A percentile compares a stretch with the other conserved stretches of the same genome.
Evolutionary conservation across 2,329 filamentous ascomycete species (phyloP).

Genomic region (Colletotrichum karsti): DNA sequence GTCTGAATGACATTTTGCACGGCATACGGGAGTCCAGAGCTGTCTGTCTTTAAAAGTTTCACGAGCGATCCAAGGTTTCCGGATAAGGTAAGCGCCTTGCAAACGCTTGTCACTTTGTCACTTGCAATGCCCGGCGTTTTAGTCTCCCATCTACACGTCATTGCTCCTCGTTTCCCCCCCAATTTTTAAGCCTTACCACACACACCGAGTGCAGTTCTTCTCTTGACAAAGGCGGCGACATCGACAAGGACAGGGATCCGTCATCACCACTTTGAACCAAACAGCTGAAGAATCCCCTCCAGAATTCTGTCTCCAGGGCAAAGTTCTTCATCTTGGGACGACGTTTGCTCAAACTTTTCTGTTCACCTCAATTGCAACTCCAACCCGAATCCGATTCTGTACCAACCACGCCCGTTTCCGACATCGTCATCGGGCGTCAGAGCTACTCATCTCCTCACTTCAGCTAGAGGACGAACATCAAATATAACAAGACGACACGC

Average conservation of each 20-base stretch:
- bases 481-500: background rate
- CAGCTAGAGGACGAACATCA: background rate
- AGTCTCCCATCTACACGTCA: slow-evolving; percentile 29
- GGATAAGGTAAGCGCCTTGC: background rate
- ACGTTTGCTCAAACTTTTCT: background rate
- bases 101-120: background rate
- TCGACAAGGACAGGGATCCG: background rate
- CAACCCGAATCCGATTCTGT: background rate
- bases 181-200: slow-evolving; percentile 5
- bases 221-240: background rate
- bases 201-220: background rate
- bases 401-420: background rate
- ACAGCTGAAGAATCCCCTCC: background rate
- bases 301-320: background rate
- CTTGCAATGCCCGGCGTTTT: background rate
- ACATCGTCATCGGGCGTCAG: background rate
- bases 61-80: background rate
- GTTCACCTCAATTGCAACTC: background rate
- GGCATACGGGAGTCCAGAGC: background rate
- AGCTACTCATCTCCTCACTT: background rate
- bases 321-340: background rate
- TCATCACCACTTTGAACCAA: background rate
- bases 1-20: background rate
- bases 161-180: background rate
- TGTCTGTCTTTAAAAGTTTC: background rate